Evolutionary conservation across 2,329 filamentous ascomycete genomes (phyloP).

Genomic region (Aureobasidium sp.): DNA sequence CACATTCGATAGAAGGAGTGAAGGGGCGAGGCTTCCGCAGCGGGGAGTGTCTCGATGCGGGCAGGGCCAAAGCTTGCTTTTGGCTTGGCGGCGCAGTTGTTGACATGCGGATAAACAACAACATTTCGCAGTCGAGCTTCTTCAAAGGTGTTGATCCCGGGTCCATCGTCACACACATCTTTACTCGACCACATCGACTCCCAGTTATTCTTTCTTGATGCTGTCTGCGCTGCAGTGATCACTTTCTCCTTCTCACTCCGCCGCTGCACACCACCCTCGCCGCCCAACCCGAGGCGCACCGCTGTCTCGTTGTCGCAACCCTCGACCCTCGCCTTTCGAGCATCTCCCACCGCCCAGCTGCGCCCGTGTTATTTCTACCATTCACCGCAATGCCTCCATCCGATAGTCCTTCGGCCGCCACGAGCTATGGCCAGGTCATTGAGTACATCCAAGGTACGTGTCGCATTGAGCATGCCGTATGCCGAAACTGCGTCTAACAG

Average conservation of each 20-base stretch:
- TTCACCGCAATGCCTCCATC: constrained; percentile 19
- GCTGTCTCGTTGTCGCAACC: neutral
- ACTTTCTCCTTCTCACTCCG: neutral
- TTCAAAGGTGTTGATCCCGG: constrained; percentile 4
- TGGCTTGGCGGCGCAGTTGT: constrained; percentile 1
- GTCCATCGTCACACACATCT: neutral
- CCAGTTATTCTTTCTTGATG: constrained; percentile 15
- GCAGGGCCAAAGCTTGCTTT: neutral
- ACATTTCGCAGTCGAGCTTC: neutral
- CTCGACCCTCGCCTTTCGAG: neutral
- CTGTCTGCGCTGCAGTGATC: constrained; percentile 1
- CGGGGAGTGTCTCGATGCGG: neutral
- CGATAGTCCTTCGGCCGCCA: constrained; percentile 26
- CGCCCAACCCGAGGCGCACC: constrained; percentile 4
- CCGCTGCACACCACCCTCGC: neutral
- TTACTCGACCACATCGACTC: neutral
- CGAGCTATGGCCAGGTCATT: constrained; percentile 77
- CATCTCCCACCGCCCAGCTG: neutral
- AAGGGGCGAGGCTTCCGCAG: neutral
- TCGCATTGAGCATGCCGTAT: neutral
- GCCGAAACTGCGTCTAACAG: neutral
- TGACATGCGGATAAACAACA: constrained; percentile 15
- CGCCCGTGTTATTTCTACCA: neutral
- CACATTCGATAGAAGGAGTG: neutral
- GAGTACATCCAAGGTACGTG: constrained; percentile 88